These are phyloP conservation scores for Neocucurbitaria cava DNA, from an alignment of 2,329 filamentous ascomycete genomes.

Conservation along the genomic window DNA sequence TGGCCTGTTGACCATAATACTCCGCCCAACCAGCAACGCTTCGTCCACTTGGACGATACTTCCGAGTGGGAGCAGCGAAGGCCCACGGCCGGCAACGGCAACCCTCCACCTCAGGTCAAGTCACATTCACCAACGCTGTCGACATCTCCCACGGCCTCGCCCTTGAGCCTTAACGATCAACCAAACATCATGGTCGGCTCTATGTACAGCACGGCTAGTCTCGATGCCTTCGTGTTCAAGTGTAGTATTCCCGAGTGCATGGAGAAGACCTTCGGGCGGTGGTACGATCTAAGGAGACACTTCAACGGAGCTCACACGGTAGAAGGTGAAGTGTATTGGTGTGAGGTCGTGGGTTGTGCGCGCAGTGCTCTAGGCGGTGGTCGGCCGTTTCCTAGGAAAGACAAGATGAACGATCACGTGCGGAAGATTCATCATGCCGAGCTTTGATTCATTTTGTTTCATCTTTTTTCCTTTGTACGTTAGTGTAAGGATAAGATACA, in stretches of 20 bases:
- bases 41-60: not conserved
- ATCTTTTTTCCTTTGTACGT: too few species aligned
- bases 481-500: too few species aligned
- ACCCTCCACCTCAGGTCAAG: not conserved
- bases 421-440: not conserved
- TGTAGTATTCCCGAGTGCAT: not conserved
- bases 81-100: too few species aligned
- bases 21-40: not conserved
- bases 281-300: slow-evolving; percentile 3
- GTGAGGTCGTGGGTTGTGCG: not conserved
- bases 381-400: not conserved
- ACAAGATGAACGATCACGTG: not conserved
- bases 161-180: not conserved
- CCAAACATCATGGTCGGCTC: not conserved
- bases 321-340: not conserved
- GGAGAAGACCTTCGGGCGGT: not conserved
- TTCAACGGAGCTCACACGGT: slow-evolving; percentile 1
- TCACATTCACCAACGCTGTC: not conserved
- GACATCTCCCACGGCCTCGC: not conserved
- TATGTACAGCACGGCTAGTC: not conserved
- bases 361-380: not conserved
- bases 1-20: not conserved
- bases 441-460: too few species aligned
- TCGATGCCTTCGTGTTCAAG: not conserved
- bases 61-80: not conserved